Evolutionary conservation across 345 rosid genomes (phyloP).

Genomic region (Mercurialis annua): DNA sequence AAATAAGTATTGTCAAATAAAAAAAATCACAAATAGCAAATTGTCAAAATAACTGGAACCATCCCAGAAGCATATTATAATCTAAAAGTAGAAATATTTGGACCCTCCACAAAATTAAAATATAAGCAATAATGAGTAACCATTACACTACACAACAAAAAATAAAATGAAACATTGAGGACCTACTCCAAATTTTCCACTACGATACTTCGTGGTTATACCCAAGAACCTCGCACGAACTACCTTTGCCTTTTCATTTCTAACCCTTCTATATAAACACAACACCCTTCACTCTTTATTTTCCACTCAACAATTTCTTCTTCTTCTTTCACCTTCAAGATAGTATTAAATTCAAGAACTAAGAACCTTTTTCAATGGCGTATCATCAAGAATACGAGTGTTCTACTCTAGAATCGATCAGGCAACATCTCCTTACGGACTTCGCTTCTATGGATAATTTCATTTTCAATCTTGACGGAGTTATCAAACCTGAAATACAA

Average conservation of each 20-base stretch:
- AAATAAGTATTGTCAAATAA: too few species aligned
- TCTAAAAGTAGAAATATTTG: neutral
- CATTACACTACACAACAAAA: too few species aligned
- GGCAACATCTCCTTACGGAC: slow-evolving; percentile 61
- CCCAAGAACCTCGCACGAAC: slow-evolving; percentile 31
- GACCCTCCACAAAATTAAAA: neutral
- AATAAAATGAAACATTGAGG: too few species aligned
- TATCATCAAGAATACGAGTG: slow-evolving; percentile 33
- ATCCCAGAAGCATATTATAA: neutral
- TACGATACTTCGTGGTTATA: slow-evolving; percentile 27
- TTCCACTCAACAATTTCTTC: slow-evolving; percentile 30
- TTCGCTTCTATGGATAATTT: slow-evolving; percentile 38
- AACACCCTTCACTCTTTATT: slow-evolving; percentile 10
- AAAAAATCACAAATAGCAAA: too few species aligned
- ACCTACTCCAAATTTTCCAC: neutral
- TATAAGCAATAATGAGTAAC: neutral
- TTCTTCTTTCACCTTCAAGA: too few species aligned
- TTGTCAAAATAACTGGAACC: neutral
- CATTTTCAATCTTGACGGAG: slow-evolving; percentile 24
- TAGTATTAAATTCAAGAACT: neutral
- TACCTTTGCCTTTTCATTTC: neutral
- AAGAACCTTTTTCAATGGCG: too few species aligned
- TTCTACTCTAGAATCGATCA: slow-evolving; percentile 52
- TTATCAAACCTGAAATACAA: slow-evolving; percentile 8
- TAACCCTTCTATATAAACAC: slow-evolving; percentile 14